phyloP scores from a whole-genome alignment of 2,329 filamentous ascomycete species.

The Grosmannia penicillata region DNA sequence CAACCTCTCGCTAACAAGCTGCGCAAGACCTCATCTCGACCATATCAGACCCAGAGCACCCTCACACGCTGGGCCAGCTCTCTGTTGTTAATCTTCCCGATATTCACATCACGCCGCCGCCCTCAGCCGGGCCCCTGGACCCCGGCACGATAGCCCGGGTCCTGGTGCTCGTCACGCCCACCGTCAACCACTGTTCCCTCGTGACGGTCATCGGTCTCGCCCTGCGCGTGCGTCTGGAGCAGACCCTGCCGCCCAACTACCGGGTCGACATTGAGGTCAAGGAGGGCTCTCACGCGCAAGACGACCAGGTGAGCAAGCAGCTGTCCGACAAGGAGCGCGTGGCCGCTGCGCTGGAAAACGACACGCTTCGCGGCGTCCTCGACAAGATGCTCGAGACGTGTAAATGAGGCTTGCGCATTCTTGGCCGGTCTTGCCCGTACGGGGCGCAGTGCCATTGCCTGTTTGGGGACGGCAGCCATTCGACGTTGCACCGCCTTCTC shows the following conservation, averaged over 20 bases:
- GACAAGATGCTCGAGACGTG: slow-evolving; percentile 90
- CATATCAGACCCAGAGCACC: slow-evolving; percentile 94
- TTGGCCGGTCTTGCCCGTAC: no score
- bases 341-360: slow-evolving; percentile 86
- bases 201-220: slow-evolving; percentile 93
- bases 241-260: slow-evolving; percentile 81
- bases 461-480: no score
- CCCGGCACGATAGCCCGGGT: slow-evolving; percentile 53
- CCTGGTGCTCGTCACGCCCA: slow-evolving; percentile 82
- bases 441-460: no score
- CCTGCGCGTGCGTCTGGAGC: slow-evolving; percentile 79
- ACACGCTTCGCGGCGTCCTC: slow-evolving; percentile 72
- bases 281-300: slow-evolving; percentile 87
- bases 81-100: slow-evolving; percentile 94
- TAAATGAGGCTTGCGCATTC: no score
- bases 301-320: slow-evolving; percentile 94
- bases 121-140: slow-evolving; percentile 23
- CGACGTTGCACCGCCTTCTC: no score
- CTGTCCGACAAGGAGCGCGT: slow-evolving; percentile 92
- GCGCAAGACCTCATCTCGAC: slow-evolving; percentile 72
- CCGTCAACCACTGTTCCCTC: slow-evolving; percentile 90
- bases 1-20: not conserved
- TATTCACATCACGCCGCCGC: slow-evolving; percentile 61
- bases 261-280: slow-evolving; percentile 88
- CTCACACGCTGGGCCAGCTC: slow-evolving; percentile 80